Evolutionary conservation across 306 rosid species (phyloP).

Genomic region (Quercus agrifolia): DNA sequence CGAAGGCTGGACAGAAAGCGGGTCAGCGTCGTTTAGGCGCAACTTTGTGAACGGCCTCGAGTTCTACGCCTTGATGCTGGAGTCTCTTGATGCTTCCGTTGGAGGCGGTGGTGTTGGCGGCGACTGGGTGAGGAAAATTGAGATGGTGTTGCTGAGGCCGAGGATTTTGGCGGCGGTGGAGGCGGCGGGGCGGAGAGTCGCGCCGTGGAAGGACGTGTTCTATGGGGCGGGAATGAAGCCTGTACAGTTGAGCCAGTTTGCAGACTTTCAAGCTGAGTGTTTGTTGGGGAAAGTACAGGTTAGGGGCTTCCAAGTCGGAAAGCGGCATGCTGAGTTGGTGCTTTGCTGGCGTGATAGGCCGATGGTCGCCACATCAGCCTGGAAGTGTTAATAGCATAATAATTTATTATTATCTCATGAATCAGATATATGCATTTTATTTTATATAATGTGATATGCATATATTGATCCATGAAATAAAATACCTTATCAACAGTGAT

Average conservation of each 20-base stretch:
- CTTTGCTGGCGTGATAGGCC: constrained; percentile 74
- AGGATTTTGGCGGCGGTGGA: constrained; percentile 65
- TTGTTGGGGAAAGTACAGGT: constrained; percentile 66
- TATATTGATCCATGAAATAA: too few species aligned
- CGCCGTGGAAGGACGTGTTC: constrained; percentile 64
- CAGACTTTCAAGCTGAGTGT: constrained; percentile 81
- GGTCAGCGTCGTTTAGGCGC: constrained; percentile 54
- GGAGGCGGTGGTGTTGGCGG: constrained; percentile 38
- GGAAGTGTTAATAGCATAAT: constrained; percentile 43
- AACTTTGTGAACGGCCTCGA: constrained; percentile 55
- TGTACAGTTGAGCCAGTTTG: constrained; percentile 75
- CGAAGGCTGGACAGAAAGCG: constrained; percentile 55
- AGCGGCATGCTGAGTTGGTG: constrained; percentile 76
- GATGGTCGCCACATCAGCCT: constrained; percentile 75
- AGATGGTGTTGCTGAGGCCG: constrained; percentile 51
- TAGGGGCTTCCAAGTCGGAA: constrained; percentile 78
- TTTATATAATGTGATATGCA: too few species aligned
- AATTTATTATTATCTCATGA: too few species aligned
- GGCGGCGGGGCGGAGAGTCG: constrained; percentile 35
- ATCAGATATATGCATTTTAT: too few species aligned
- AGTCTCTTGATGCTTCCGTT: constrained; percentile 65
- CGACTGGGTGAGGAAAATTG: constrained; percentile 63
- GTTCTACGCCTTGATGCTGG: constrained; percentile 68
- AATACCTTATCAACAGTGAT: too few species aligned
- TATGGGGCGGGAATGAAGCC: constrained; percentile 77